phyloP scores from a whole-genome alignment of 2,329 filamentous ascomycete species.

The Hansfordia pulvinata region DNA sequence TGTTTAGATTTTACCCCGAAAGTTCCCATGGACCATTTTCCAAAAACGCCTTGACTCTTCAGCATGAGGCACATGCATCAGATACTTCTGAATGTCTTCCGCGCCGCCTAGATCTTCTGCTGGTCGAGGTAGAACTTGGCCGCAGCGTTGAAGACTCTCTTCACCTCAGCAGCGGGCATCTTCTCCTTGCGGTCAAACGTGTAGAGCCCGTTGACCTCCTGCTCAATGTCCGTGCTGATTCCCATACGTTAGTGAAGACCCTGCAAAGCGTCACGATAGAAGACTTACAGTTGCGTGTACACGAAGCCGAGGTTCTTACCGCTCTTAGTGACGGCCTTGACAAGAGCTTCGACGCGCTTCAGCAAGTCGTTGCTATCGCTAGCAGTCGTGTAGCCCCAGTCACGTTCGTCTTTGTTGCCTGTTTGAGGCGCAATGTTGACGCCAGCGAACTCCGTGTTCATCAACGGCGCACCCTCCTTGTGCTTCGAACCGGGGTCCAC shows the following conservation, averaged over 20 bases:
- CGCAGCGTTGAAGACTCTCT: conserved; percentile 41
- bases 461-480: conserved; percentile 38
- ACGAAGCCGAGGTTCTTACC: conserved; percentile 49
- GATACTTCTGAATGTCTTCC: no score
- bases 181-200: conserved; percentile 48
- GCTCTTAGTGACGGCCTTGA: conserved; percentile 40
- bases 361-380: conserved; percentile 45
- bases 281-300: conserved; percentile 48
- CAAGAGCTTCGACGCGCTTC: conserved; percentile 40
- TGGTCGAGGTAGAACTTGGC: conserved; percentile 28
- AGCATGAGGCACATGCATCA: background rate
- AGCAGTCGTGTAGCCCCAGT: conserved; percentile 59
- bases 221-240: conserved; percentile 43
- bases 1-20: no score
- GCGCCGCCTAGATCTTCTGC: no score
- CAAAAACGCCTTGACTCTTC: background rate
- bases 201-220: conserved; percentile 56
- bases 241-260: conserved; percentile 3
- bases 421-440: conserved; percentile 46
- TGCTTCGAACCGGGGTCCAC: conserved; percentile 37
- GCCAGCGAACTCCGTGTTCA: conserved; percentile 56
- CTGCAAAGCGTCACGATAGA: background rate
- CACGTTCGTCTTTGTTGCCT: conserved; percentile 25
- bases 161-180: conserved; percentile 41
- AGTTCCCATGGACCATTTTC: no score